Evolutionary conservation across 768 basidiomycete species (phyloP).

Genomic region (Amanita pallidorosea): DNA sequence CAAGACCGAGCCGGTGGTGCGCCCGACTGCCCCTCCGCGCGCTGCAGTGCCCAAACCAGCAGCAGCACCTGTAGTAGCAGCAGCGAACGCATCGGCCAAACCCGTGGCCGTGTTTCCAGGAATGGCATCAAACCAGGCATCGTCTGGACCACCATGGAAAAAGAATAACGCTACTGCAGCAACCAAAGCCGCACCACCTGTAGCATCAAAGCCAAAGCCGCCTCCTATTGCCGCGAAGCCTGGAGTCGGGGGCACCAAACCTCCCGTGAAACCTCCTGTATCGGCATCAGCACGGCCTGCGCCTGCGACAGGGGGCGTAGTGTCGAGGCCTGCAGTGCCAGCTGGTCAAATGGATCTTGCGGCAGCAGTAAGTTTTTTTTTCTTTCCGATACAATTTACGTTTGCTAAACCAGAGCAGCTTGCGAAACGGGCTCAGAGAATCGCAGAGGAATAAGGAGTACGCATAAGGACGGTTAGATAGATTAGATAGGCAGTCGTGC

Average conservation of each 20-base stretch:
- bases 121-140: constrained; percentile 51
- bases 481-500: constrained; percentile 5
- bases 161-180: constrained; percentile 34
- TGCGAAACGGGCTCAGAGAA: constrained; percentile 66
- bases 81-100: constrained; percentile 55
- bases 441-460: constrained; percentile 32
- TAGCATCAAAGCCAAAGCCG: constrained; percentile 57
- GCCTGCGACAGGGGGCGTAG: constrained; percentile 26
- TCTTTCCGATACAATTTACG: not conserved
- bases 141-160: constrained; percentile 61
- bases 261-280: constrained; percentile 50
- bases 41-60: constrained; percentile 28
- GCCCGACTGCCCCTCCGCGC: constrained; percentile 61
- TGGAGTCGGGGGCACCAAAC: constrained; percentile 23
- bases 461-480: constrained; percentile 3
- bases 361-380: constrained; percentile 45
- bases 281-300: constrained; percentile 47
- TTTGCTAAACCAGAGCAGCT: constrained; percentile 32
- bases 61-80: constrained; percentile 25
- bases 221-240: constrained; percentile 51
- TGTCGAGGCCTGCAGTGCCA: constrained; percentile 29
- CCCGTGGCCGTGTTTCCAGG: constrained; percentile 80
- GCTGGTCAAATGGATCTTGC: constrained; percentile 70
- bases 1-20: constrained; percentile 50
- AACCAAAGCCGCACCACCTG: constrained; percentile 58